Conservation (phyloP, 345 rosid species). For the Moringa oleifera region DNA sequence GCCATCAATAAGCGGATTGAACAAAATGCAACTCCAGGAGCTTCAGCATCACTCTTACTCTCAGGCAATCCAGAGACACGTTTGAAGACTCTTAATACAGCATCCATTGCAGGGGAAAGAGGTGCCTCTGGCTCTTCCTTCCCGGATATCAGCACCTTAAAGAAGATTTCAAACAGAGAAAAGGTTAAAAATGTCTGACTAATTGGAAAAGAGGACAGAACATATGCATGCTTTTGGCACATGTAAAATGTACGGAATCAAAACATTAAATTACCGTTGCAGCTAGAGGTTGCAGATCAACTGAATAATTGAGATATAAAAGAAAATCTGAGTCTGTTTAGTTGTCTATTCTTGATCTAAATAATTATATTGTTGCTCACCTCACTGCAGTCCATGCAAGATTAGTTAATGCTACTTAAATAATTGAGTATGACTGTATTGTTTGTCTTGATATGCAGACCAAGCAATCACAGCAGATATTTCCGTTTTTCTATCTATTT, state of each 20-base stretch:
- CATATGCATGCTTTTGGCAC: background rate
- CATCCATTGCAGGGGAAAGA: constrained; percentile 60
- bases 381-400: too few species aligned
- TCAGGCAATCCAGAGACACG: constrained; percentile 43
- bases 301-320: background rate
- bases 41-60: constrained; percentile 26
- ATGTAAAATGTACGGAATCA: background rate
- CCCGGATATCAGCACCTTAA: constrained; percentile 55
- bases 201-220: too few species aligned
- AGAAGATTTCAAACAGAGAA: background rate
- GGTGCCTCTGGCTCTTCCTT: constrained; percentile 52
- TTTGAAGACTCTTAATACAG: constrained; percentile 50
- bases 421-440: too few species aligned
- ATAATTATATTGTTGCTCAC: too few species aligned
- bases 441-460: too few species aligned
- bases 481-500: too few species aligned
- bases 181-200: background rate
- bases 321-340: background rate
- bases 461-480: too few species aligned
- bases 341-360: background rate
- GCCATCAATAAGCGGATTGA: constrained; percentile 72
- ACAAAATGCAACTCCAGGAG: constrained; percentile 44
- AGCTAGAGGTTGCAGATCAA: background rate
- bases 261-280: background rate
- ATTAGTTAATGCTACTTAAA: too few species aligned